Conservation (phyloP, 78 protist species). For the Dictyostelium purpureum region DNA sequence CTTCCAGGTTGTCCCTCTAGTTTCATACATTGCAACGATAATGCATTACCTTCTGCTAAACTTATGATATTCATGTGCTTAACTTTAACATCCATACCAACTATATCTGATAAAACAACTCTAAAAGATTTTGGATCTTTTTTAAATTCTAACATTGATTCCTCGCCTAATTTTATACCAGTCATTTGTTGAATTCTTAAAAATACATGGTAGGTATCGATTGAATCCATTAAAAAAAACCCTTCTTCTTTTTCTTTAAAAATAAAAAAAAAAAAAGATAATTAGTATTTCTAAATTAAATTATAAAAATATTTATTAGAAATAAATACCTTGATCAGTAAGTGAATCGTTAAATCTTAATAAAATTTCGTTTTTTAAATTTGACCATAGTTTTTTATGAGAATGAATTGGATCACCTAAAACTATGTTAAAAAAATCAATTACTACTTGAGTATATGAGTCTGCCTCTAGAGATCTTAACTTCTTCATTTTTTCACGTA, state of each 20-base stretch:
- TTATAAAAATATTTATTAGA: neutral
- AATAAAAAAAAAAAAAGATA: too few species aligned
- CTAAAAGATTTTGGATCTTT: slow-evolving; percentile 58
- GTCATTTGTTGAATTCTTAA: slow-evolving; percentile 74
- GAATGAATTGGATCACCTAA: slow-evolving; percentile 55
- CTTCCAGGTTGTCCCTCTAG: slow-evolving; percentile 53
- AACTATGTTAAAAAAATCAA: slow-evolving; percentile 71
- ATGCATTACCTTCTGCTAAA: slow-evolving; percentile 84
- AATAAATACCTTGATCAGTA: slow-evolving; percentile 2
- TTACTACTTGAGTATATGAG: slow-evolving; percentile 65
- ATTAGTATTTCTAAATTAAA: neutral
- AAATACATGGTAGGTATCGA: slow-evolving; percentile 57
- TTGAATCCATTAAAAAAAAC: slow-evolving; percentile 29
- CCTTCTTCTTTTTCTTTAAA: slow-evolving; percentile 9
- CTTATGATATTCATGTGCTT: slow-evolving; percentile 80
- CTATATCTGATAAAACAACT: slow-evolving; percentile 72
- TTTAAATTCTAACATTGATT: slow-evolving; percentile 51
- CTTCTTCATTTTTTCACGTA: slow-evolving; percentile 65
- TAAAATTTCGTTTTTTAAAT: slow-evolving; percentile 40
- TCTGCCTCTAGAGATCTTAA: slow-evolving; percentile 64
- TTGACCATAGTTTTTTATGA: slow-evolving; percentile 40
- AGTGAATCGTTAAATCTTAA: slow-evolving; percentile 59
- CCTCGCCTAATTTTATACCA: slow-evolving; percentile 76
- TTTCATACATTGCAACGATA: slow-evolving; percentile 75
- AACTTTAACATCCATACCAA: slow-evolving; percentile 58